These are phyloP conservation scores for Ganoderma lingzhi DNA, from an alignment of 1,284 basidiomycete genomes.

Conservation along the genomic window DNA sequence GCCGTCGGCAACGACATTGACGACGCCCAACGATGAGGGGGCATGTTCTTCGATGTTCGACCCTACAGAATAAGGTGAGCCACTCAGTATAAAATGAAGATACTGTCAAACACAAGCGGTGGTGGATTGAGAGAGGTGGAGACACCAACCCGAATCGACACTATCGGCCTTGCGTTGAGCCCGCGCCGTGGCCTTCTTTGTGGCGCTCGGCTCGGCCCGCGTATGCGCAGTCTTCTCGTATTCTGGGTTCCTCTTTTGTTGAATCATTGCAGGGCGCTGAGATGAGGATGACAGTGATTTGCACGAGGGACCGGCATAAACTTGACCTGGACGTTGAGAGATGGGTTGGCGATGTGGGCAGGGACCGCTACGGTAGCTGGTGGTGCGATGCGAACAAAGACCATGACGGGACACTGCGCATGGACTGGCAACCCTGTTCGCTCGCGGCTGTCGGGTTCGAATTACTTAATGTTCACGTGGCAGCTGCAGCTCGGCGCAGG, in stretches of 20 bases:
- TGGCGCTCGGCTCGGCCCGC: constrained; percentile 40
- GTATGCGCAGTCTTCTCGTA: constrained; percentile 44
- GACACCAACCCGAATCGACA: constrained; percentile 42
- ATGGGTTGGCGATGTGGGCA: not conserved
- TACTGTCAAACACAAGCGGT: too few relatives aligned
- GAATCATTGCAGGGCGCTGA: constrained; percentile 24
- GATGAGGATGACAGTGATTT: constrained; percentile 31
- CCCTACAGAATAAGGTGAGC: constrained; percentile 53
- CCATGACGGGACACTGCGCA: not conserved
- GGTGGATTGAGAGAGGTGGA: constrained; percentile 35
- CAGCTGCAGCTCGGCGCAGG: constrained; percentile 25
- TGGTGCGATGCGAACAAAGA: constrained; percentile 56
- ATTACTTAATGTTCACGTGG: constrained; percentile 34
- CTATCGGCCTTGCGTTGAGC: constrained; percentile 43
- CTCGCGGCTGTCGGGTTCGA: constrained; percentile 50
- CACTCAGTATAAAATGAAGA: constrained; percentile 32
- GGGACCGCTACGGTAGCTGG: constrained; percentile 47
- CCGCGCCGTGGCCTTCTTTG: constrained; percentile 49
- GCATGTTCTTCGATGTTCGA: constrained; percentile 45
- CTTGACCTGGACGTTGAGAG: not conserved
- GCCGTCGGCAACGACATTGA: constrained; percentile 38
- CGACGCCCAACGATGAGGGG: constrained; percentile 27
- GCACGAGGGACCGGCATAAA: constrained; percentile 24
- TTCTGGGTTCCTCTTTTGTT: constrained; percentile 44
- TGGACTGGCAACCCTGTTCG: constrained; percentile 48